Percentiles rank a stretch among this genome's conserved stretches.
These are phyloP conservation scores for Raphanus sativus DNA, from an alignment of 345 rosid species.

Conservation along the genomic window DNA sequence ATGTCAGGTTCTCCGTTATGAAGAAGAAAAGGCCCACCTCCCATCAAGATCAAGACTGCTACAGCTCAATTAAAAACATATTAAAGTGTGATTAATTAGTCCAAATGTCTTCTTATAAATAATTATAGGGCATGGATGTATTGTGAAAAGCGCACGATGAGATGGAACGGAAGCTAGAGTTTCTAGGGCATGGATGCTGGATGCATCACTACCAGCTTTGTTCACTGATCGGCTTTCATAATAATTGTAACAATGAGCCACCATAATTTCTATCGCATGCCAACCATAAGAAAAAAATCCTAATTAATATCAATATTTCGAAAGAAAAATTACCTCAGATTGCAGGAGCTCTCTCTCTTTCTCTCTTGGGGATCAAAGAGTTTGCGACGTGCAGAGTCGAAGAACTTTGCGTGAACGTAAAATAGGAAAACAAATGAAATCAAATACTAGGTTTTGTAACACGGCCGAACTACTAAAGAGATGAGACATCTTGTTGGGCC, in stretches of 20 bases:
- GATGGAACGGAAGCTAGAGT: not conserved
- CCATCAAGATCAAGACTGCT: not conserved
- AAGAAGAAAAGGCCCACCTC: not conserved
- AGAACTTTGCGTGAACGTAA: not conserved
- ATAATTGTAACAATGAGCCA: not conserved
- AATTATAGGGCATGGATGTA: not conserved
- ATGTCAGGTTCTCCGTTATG: conserved; percentile 41
- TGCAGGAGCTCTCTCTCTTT: not conserved
- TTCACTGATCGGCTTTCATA: not conserved
- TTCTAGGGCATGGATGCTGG: not conserved
- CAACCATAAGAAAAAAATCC: not conserved
- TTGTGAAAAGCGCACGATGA: not conserved
- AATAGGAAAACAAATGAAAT: not conserved
- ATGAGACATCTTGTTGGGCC: too few species aligned
- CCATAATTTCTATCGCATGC: not conserved
- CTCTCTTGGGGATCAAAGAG: not conserved
- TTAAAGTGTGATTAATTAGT: not conserved
- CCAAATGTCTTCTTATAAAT: not conserved
- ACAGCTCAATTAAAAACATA: not conserved
- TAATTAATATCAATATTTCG: not conserved
- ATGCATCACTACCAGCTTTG: not conserved
- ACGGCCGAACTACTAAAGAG: too few species aligned
- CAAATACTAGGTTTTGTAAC: too few species aligned
- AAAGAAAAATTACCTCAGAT: not conserved
- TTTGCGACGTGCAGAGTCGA: not conserved